Percentiles rank a stretch among this genome's conserved stretches.
phyloP scores from a whole-genome alignment of 106 monocot species.

The Triglochin maritima region DNA sequence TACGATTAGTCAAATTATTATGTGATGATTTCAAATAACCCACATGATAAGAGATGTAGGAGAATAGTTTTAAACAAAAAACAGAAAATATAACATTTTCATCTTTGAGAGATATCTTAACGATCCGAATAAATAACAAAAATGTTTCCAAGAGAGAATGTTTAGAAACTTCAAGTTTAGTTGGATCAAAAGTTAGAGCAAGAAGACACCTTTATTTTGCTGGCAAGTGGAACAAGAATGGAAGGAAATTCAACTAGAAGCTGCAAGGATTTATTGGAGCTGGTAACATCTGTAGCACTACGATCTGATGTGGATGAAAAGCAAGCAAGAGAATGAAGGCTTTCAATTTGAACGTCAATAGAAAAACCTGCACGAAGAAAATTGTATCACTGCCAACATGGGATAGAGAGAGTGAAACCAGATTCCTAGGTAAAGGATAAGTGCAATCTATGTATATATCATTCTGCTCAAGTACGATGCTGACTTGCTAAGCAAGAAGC shows the following conservation, averaged over 20 bases:
- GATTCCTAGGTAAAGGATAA: too few relatives aligned
- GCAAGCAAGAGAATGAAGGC: conserved; percentile 35
- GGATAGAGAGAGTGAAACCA: not conserved
- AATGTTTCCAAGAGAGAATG: too few relatives aligned
- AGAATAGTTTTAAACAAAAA: not conserved
- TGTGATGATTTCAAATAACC: too few relatives aligned
- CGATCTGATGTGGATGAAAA: conserved; percentile 31
- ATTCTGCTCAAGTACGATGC: too few relatives aligned
- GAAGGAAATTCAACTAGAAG: conserved; percentile 57
- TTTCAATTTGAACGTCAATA: conserved; percentile 52
- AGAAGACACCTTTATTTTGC: conserved; percentile 46
- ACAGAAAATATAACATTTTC: not conserved
- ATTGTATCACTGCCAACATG: not conserved
- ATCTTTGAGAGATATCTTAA: not conserved
- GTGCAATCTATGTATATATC: too few relatives aligned
- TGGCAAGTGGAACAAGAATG: conserved; percentile 69
- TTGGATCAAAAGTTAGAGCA: not conserved
- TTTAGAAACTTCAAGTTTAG: too few relatives aligned
- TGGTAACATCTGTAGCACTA: conserved; percentile 23
- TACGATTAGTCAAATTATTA: too few relatives aligned
- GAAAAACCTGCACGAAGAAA: conserved; percentile 38
- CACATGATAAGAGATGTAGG: not conserved
- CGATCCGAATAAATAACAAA: not conserved
- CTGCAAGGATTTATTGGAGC: conserved; percentile 30
- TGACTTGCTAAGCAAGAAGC: too few relatives aligned